A percentile compares a stretch with the other conserved stretches of the same genome.
Evolutionary conservation across 2,329 filamentous ascomycete species (phyloP).

Genomic region (Emergomyces orientalis): DNA sequence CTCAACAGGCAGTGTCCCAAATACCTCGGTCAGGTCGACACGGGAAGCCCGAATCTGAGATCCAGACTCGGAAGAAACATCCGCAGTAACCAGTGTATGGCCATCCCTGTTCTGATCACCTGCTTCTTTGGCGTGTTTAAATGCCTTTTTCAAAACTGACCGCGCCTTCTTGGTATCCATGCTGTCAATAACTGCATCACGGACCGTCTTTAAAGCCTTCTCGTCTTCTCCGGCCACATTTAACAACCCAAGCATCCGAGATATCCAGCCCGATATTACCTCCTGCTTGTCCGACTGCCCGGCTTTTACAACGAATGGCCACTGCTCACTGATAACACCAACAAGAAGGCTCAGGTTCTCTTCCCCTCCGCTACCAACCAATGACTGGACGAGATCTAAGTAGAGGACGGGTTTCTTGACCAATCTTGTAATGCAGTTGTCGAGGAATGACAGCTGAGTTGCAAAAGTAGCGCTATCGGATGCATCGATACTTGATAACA

Average conservation of each 20-base stretch:
- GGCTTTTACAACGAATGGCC: constrained; percentile 56
- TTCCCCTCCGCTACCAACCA: constrained; percentile 22
- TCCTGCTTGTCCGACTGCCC: constrained; percentile 37
- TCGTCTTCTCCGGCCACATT: constrained; percentile 45
- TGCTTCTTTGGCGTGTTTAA: constrained; percentile 26
- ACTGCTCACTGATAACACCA: constrained; percentile 65
- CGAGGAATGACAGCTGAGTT: constrained; percentile 60
- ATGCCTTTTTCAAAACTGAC: constrained; percentile 28
- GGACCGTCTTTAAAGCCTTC: constrained; percentile 38
- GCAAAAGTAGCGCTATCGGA: constrained; percentile 25
- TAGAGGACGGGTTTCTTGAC: constrained; percentile 72
- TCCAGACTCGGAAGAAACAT: constrained; percentile 1
- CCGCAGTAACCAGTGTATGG: constrained; percentile 6
- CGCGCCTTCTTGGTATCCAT: constrained; percentile 31
- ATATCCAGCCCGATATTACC: constrained; percentile 50
- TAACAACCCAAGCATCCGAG: constrained; percentile 47
- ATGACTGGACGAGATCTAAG: constrained; percentile 45
- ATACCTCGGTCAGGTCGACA: constrained; percentile 44
- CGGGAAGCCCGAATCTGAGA: constrained; percentile 14
- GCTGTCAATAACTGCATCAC: constrained; percentile 36
- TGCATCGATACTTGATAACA: constrained; percentile 31
- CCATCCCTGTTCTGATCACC: constrained; percentile 14
- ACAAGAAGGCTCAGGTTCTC: constrained; percentile 52
- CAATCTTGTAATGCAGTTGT: constrained; percentile 71
- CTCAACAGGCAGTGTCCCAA: constrained; percentile 42